These are phyloP conservation scores for Coniosporium tulheliwenetii DNA, from an alignment of 2,329 filamentous ascomycete species.

Conservation along the genomic window DNA sequence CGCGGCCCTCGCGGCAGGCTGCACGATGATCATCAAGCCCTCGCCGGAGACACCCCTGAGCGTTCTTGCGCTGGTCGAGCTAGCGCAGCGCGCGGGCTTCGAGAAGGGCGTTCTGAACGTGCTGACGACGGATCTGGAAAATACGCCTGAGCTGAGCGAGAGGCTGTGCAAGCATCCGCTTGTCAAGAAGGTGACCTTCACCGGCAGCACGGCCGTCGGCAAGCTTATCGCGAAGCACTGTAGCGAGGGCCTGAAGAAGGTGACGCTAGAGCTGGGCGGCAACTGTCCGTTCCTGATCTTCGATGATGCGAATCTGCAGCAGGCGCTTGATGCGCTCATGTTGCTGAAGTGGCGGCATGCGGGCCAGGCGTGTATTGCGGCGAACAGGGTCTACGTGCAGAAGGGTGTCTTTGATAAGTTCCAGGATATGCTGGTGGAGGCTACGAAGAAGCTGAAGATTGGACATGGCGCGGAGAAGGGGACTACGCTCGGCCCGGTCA, in stretches of 20 bases:
- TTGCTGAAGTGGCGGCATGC: constrained; percentile 42
- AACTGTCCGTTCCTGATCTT: constrained; percentile 52
- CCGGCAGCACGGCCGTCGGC: constrained; percentile 43
- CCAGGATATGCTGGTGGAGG: constrained; percentile 36
- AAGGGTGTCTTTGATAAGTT: constrained; percentile 46
- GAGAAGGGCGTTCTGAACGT: constrained; percentile 45
- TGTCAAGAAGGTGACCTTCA: constrained; percentile 48
- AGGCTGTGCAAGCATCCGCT: constrained; percentile 40
- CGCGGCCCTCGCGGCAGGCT: constrained; percentile 54
- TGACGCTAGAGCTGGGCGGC: constrained; percentile 48
- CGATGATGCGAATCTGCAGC: constrained; percentile 46
- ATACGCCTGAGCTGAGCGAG: constrained; percentile 37
- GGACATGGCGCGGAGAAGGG: constrained; percentile 44
- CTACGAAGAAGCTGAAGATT: constrained; percentile 38
- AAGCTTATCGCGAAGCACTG: constrained; percentile 47
- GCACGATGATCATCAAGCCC: constrained; percentile 59
- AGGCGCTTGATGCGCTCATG: constrained; percentile 28
- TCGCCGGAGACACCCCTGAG: constrained; percentile 51
- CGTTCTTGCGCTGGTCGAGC: constrained; percentile 35
- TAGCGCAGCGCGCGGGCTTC: constrained; percentile 40
- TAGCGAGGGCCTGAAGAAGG: constrained; percentile 45
- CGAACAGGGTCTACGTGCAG: constrained; percentile 51
- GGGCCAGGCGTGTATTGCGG: constrained; percentile 49
- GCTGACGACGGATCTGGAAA: constrained; percentile 41
- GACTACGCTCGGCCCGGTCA: constrained; percentile 46